These are phyloP conservation scores for Apiospora malaysiana DNA, from an alignment of 2,329 filamentous ascomycete species.

Conservation along the genomic window DNA sequence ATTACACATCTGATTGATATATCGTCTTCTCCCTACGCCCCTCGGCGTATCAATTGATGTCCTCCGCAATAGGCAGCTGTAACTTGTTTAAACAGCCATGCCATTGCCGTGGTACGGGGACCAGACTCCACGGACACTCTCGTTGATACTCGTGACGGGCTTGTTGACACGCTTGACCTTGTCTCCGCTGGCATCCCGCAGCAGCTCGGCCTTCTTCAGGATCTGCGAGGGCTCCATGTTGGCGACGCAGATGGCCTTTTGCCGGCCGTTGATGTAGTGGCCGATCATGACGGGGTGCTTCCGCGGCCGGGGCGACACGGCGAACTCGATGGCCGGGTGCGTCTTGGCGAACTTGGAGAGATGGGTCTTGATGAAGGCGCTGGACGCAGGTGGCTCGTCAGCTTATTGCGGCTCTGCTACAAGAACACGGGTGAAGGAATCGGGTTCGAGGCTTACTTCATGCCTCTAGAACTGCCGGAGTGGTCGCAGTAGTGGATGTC, in stretches of 20 bases:
- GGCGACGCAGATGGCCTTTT: slow-evolving; percentile 85
- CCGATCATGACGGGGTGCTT: slow-evolving; percentile 89
- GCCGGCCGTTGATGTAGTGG: slow-evolving; percentile 88
- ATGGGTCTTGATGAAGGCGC: slow-evolving; percentile 79
- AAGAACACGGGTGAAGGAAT: slow-evolving; percentile 17
- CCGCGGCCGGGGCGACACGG: slow-evolving; percentile 85
- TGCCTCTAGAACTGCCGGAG: slow-evolving; percentile 89
- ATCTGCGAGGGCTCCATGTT: slow-evolving; percentile 85
- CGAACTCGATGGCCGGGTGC: slow-evolving; percentile 90
- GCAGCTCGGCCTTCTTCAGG: slow-evolving; percentile 75
- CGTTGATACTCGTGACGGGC: slow-evolving; percentile 67
- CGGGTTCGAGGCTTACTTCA: slow-evolving; percentile 69
- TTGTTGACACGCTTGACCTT: slow-evolving; percentile 70
- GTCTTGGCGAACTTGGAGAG: slow-evolving; percentile 78
- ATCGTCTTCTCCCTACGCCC: not conserved
- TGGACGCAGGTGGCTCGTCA: slow-evolving; percentile 42
- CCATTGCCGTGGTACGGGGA: slow-evolving; percentile 71
- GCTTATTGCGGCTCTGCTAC: not conserved
- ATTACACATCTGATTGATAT: not conserved
- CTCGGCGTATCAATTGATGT: slow-evolving; percentile 27
- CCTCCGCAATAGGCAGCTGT: not conserved
- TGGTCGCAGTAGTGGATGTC: slow-evolving; percentile 98
- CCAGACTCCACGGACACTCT: slow-evolving; percentile 73
- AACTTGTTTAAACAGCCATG: slow-evolving; percentile 51
- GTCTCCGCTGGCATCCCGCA: slow-evolving; percentile 77